Conservation (phyloP, 192 early-diverging fungal genomes). For the Radiomyces spectabilis region DNA sequence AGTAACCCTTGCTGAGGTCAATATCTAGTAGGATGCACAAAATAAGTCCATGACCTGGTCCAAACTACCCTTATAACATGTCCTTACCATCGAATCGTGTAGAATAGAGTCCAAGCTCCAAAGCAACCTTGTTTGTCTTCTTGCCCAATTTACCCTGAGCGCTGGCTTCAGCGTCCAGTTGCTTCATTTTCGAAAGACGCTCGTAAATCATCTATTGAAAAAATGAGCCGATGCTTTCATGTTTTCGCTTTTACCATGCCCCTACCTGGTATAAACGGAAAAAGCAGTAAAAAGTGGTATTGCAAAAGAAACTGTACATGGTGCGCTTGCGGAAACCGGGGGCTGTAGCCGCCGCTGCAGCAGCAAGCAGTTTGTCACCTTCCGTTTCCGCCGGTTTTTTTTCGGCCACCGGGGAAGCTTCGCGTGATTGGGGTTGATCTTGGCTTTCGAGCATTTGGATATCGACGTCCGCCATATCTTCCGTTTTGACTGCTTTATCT, state of each 20-base stretch:
- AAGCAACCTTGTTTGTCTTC: conserved; percentile 51
- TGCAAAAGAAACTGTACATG: conserved; percentile 73
- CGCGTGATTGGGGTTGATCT: background rate
- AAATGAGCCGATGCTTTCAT: background rate
- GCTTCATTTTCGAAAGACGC: conserved; percentile 73
- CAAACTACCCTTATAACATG: background rate
- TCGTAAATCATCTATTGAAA: conserved; percentile 70
- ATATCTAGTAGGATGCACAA: conserved; percentile 25
- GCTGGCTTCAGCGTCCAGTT: conserved; percentile 54
- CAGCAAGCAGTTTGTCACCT: conserved; percentile 15
- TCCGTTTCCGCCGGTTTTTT: background rate
- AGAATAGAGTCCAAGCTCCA: conserved; percentile 47
- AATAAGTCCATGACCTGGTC: background rate
- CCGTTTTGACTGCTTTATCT: background rate
- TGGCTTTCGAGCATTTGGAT: background rate
- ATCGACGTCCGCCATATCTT: conserved; percentile 14
- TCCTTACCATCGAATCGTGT: conserved; percentile 35
- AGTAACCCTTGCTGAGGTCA: conserved; percentile 59
- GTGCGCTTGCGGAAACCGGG: conserved; percentile 26
- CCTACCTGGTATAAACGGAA: conserved; percentile 78
- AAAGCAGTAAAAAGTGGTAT: conserved; percentile 81
- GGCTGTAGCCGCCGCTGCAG: conserved; percentile 21
- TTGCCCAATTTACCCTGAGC: conserved; percentile 42
- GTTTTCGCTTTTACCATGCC: background rate
- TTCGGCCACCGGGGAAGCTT: background rate